phyloP scores from a whole-genome alignment of 2,329 filamentous ascomycete species.

The Colletotrichum magnum region DNA sequence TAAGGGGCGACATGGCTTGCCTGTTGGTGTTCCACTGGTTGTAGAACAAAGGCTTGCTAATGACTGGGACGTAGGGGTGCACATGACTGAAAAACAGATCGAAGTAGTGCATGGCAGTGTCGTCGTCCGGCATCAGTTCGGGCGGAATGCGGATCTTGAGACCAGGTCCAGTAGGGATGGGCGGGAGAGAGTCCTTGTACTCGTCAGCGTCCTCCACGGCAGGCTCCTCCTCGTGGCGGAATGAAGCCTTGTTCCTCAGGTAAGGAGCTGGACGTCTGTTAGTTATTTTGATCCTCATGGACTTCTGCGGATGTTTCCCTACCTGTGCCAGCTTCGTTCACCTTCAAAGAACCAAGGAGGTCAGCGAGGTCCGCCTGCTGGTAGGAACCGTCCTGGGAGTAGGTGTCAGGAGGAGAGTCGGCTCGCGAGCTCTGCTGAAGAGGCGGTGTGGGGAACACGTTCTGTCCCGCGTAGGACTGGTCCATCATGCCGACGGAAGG shows the following conservation, averaged over 20 bases:
- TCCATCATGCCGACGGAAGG: slow-evolving; percentile 65
- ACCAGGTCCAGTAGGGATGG: slow-evolving; percentile 77
- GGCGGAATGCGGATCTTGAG: slow-evolving; percentile 89
- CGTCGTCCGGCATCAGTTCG: slow-evolving; percentile 92
- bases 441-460: slow-evolving; percentile 69
- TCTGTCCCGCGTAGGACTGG: slow-evolving; percentile 63
- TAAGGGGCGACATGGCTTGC: slow-evolving; percentile 87
- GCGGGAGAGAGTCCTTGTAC: slow-evolving; percentile 78
- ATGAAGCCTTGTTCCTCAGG: slow-evolving; percentile 75
- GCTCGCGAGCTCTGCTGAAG: slow-evolving; percentile 59
- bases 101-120: slow-evolving; percentile 86
- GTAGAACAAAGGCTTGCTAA: slow-evolving; percentile 87
- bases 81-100: slow-evolving; percentile 92
- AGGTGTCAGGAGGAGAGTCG: slow-evolving; percentile 63
- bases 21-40: slow-evolving; percentile 90
- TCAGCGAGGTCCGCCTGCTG: slow-evolving; percentile 82
- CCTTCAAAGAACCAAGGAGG: slow-evolving; percentile 86
- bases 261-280: slow-evolving; percentile 80
- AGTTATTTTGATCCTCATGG: slow-evolving; percentile 16
- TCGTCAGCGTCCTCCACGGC: slow-evolving; percentile 81
- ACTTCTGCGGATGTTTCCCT: slow-evolving; percentile 50
- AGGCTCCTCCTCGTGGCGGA: slow-evolving; percentile 70
- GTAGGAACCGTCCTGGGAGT: slow-evolving; percentile 72
- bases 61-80: slow-evolving; percentile 91
- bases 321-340: slow-evolving; percentile 91